Evolutionary conservation across 306 rosid species (phyloP).

Genomic region (Begonia peltatifolia): DNA sequence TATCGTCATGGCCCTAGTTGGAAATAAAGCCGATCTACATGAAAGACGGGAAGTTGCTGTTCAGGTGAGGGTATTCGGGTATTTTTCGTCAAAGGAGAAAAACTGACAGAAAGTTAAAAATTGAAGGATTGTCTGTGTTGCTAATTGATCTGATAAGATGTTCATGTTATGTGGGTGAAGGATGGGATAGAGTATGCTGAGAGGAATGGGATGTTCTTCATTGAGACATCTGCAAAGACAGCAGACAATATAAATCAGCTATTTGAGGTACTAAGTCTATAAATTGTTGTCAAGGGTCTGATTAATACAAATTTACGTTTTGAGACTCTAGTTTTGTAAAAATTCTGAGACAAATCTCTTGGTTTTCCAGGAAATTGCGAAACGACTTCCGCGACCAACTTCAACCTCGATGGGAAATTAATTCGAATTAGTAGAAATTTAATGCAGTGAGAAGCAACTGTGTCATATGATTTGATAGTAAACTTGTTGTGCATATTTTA

Average conservation of each 20-base stretch:
- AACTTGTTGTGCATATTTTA: too few relatives aligned
- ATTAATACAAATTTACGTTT: too few relatives aligned
- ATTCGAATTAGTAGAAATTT: too few relatives aligned
- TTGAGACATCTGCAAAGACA: conserved; percentile 97
- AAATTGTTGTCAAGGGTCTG: too few relatives aligned
- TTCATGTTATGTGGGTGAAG: conserved; percentile 19
- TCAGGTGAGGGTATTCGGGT: conserved; percentile 36
- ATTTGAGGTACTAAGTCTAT: conserved; percentile 46
- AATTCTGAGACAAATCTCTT: too few relatives aligned
- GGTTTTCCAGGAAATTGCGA: conserved; percentile 34
- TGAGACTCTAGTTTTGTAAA: too few relatives aligned
- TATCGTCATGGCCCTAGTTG: conserved; percentile 87
- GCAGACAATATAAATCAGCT: conserved; percentile 94
- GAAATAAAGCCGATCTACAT: conserved; percentile 90
- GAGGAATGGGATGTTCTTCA: conserved; percentile 91
- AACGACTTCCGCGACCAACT: conserved; percentile 37
- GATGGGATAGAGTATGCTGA: conserved; percentile 86
- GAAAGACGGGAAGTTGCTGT: conserved; percentile 76
- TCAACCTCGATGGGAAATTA: conserved; percentile 10
- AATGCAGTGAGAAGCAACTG: too few relatives aligned
- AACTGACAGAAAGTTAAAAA: too few relatives aligned
- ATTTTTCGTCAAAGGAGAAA: neutral
- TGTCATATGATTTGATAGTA: too few relatives aligned
- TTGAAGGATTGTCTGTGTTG: too few relatives aligned
- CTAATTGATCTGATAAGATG: too few relatives aligned